A percentile compares a stretch with the other conserved stretches of the same genome.
Evolutionary conservation across 805 yeast genomes (phyloP).

Genomic region (Candida odintsovae): DNA sequence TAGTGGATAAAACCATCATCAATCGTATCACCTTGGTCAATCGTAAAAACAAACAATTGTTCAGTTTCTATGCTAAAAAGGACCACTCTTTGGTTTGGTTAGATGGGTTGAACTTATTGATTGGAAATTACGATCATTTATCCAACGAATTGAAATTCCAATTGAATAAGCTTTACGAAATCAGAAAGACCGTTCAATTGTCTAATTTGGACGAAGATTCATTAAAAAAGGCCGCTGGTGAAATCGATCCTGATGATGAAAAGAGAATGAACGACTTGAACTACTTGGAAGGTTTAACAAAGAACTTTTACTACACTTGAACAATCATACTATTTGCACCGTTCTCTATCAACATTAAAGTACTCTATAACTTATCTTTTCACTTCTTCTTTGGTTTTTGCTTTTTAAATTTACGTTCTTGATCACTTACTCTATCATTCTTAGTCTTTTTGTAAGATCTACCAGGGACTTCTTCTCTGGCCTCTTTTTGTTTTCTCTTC

Average conservation of each 20-base stretch:
- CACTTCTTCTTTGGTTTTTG: slow-evolving; percentile 17
- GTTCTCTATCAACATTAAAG: background rate
- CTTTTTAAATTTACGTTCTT: slow-evolving; percentile 30
- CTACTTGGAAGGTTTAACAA: slow-evolving; percentile 13
- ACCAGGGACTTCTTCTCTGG: slow-evolving; percentile 40
- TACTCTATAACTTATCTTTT: background rate
- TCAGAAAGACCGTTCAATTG: slow-evolving; percentile 46
- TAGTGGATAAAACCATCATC: slow-evolving; percentile 51
- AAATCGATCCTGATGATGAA: background rate
- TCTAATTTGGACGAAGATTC: slow-evolving; percentile 26
- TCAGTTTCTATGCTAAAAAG: slow-evolving; percentile 64
- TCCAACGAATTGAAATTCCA: slow-evolving; percentile 41
- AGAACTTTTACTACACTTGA: slow-evolving; percentile 18
- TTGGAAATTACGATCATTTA: slow-evolving; percentile 29
- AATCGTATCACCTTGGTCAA: slow-evolving; percentile 50
- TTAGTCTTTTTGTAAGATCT: slow-evolving; percentile 79
- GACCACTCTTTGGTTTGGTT: slow-evolving; percentile 69
- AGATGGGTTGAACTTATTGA: slow-evolving; percentile 62
- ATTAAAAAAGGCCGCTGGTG: background rate
- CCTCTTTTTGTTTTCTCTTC: slow-evolving; percentile 68
- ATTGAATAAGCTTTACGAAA: slow-evolving; percentile 35
- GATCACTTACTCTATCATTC: slow-evolving; percentile 54
- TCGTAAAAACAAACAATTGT: slow-evolving; percentile 34
- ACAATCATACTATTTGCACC: background rate
- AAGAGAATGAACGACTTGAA: slow-evolving; percentile 3